Evolutionary conservation across 768 basidiomycete genomes (phyloP).

Genomic region (Plicaturopsis crispa): DNA sequence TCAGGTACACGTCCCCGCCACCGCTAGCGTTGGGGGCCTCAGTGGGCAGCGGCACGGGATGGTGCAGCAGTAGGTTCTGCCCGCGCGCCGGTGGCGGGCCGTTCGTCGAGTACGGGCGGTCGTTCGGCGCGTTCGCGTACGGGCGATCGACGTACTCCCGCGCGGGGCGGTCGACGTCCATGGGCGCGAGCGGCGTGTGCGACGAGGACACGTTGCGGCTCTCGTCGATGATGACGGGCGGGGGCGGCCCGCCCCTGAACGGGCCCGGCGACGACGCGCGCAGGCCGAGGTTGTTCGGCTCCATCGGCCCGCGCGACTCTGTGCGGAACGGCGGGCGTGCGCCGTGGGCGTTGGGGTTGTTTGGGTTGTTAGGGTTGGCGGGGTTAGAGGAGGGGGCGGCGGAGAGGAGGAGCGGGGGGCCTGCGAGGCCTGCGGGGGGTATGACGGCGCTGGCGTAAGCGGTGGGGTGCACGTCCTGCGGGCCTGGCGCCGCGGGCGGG

Average conservation of each 20-base stretch:
- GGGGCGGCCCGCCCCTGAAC: constrained; percentile 78
- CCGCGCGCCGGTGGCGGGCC: constrained; percentile 54
- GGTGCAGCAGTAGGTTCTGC: constrained; percentile 56
- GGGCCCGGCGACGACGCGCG: constrained; percentile 59
- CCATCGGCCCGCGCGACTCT: constrained; percentile 57
- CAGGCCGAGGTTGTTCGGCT: constrained; percentile 43
- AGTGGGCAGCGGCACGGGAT: constrained; percentile 56
- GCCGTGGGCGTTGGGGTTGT: constrained; percentile 22
- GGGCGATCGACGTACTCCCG: constrained; percentile 18
- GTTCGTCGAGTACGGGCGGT: constrained; percentile 35
- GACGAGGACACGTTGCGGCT: constrained; percentile 49
- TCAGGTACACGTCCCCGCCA: constrained; percentile 51
- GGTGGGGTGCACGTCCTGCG: constrained; percentile 94
- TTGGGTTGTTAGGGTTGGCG: too few species aligned
- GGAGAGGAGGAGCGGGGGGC: constrained; percentile 60
- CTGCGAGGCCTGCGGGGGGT: constrained; percentile 60
- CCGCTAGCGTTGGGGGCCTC: constrained; percentile 39
- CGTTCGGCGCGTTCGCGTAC: constrained; percentile 50
- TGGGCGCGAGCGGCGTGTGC: constrained; percentile 68
- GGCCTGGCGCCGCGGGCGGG: constrained; percentile 64
- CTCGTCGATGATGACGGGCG: constrained; percentile 76
- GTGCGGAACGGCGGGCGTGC: constrained; percentile 55
- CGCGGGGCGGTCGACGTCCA: constrained; percentile 49
- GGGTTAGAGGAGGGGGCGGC: constrained; percentile 46
- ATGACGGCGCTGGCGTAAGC: constrained; percentile 80